Conservation (phyloP, 2,329 filamentous ascomycete species). For the Ophiosphaerella korrae region DNA sequence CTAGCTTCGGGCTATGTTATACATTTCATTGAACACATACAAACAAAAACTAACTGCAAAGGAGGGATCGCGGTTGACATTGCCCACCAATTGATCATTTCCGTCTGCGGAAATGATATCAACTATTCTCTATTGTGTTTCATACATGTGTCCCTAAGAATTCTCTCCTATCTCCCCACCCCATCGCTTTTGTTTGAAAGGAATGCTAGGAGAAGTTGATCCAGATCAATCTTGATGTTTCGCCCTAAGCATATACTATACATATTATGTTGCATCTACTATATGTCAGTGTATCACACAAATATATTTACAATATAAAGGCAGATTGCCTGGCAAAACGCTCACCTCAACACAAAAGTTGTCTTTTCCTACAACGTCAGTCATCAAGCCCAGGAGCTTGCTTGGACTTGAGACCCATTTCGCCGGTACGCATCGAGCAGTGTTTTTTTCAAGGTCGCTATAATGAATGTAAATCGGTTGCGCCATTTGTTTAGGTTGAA, state of each 20-base stretch:
- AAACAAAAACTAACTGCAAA: no score
- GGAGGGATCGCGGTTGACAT: no score
- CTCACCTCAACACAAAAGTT: neutral
- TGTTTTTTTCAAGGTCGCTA: neutral
- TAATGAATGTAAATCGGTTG: neutral
- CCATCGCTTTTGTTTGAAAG: no score
- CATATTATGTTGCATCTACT: slow-evolving; percentile 1
- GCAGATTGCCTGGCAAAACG: neutral
- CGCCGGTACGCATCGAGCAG: neutral
- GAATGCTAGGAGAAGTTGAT: no score
- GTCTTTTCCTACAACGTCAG: neutral
- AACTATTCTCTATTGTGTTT: no score
- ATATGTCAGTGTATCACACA: neutral
- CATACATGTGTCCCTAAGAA: no score
- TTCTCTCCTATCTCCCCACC: no score
- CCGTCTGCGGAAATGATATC: no score
- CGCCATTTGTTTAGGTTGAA: neutral
- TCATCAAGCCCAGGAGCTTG: neutral
- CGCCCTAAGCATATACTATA: neutral
- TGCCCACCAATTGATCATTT: no score
- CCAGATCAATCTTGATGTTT: neutral
- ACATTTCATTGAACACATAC: no score
- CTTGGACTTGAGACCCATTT: neutral
- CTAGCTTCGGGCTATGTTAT: no score
- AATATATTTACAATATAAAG: neutral